Evolutionary conservation across 78 protist genomes (phyloP).

Genomic region (Emiliania huxleyi): DNA sequence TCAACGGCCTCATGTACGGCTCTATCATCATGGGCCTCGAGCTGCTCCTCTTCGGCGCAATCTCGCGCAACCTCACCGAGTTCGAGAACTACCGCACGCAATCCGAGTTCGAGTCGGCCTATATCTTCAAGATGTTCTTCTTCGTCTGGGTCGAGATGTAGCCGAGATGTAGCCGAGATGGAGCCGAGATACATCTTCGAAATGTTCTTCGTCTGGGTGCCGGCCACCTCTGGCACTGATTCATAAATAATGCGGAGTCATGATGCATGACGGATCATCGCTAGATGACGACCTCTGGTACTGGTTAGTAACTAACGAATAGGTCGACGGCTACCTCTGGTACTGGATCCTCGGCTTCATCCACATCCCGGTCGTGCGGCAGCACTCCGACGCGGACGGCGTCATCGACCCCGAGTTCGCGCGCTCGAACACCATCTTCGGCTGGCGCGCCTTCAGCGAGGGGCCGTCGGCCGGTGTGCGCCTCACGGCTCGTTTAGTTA

Average conservation of each 20-base stretch:
- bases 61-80: not conserved
- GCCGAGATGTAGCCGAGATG: no score
- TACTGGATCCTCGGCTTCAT: not conserved
- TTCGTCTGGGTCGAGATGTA: not conserved
- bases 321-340: not conserved
- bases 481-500: no score
- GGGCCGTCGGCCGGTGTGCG: no score
- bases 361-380: not conserved
- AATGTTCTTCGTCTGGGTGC: no score
- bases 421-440: not conserved
- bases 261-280: no score
- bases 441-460: not conserved
- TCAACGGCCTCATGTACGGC: not conserved
- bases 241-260: no score
- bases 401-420: not conserved
- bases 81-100: constrained; percentile 2
- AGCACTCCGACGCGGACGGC: not conserved
- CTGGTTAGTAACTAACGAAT: no score
- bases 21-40: not conserved
- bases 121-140: not conserved
- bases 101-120: not conserved
- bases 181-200: no score
- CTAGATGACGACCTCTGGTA: no score
- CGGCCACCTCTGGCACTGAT: no score
- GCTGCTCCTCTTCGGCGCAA: not conserved